Evolutionary conservation across 73 alveolate species (phyloP).

Genomic region (Paramecium primaurelia): DNA sequence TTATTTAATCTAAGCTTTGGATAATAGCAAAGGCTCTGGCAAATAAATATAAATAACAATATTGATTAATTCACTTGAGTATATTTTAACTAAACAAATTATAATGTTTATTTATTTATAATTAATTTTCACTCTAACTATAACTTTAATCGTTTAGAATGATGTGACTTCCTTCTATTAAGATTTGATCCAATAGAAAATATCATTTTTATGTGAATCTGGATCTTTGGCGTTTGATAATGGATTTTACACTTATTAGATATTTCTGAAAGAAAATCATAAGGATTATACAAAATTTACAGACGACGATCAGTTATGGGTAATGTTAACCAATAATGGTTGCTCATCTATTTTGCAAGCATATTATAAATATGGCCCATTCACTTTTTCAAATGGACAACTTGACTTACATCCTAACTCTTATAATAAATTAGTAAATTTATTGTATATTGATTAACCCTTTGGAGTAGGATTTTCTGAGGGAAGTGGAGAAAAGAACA

Average conservation of each 20-base stretch:
- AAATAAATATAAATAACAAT: neutral
- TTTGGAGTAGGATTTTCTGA: neutral
- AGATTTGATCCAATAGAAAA: neutral
- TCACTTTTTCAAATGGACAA: neutral
- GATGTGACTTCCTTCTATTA: neutral
- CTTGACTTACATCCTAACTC: neutral
- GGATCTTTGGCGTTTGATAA: neutral
- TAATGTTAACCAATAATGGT: neutral
- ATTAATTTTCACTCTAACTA: neutral
- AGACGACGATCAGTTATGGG: neutral
- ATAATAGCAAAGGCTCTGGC: neutral
- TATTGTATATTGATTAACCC: neutral
- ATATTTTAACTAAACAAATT: neutral
- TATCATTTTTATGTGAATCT: neutral
- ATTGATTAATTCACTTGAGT: neutral
- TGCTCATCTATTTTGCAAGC: neutral
- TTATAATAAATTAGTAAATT: neutral
- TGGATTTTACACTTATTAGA: neutral
- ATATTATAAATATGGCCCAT: neutral
- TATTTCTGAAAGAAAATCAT: neutral
- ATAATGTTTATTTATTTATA: neutral
- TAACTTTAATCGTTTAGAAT: neutral
- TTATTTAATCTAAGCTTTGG: neutral
- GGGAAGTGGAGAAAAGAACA: neutral
- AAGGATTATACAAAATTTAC: neutral